Conservation (phyloP, 371 early-diverging fungal genomes). For the Parasitella parasitica region DNA sequence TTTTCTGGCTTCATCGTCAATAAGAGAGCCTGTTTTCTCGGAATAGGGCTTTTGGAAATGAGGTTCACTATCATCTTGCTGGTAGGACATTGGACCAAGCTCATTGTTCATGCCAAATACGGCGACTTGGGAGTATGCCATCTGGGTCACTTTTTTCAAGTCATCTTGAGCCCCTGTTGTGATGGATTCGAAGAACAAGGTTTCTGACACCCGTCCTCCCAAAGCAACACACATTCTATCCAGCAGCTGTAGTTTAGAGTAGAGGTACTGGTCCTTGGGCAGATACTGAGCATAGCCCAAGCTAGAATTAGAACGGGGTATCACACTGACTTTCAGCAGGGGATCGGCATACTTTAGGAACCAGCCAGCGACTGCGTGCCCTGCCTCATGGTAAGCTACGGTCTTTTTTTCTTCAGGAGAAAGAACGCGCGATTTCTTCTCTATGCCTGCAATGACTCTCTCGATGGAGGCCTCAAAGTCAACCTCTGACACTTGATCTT, state of each 20-base stretch:
- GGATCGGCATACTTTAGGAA: slow-evolving; percentile 95
- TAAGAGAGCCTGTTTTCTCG: slow-evolving; percentile 91
- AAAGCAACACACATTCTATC: slow-evolving; percentile 99
- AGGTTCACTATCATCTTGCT: slow-evolving; percentile 70
- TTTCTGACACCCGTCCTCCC: slow-evolving; percentile 95
- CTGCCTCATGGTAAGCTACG: slow-evolving; percentile 99
- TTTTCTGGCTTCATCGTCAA: slow-evolving; percentile 91
- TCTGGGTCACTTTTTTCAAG: slow-evolving; percentile 94
- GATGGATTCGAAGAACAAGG: slow-evolving; percentile 88
- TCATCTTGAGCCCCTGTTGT: slow-evolving; percentile 94
- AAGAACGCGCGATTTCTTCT: slow-evolving; percentile 95
- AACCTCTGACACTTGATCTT: slow-evolving; percentile 74
- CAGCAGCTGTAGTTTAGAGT: slow-evolving; percentile 88
- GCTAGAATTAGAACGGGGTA: slow-evolving; percentile 88
- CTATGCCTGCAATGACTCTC: slow-evolving; percentile 97
- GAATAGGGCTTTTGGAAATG: slow-evolving; percentile 95
- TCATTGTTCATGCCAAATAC: slow-evolving; percentile 95
- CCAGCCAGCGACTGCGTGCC: slow-evolving; percentile 99
- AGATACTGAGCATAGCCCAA: slow-evolving; percentile 99
- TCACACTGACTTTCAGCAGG: slow-evolving; percentile 96
- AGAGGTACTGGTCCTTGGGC: slow-evolving; percentile 96
- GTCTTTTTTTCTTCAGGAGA: slow-evolving; percentile 98
- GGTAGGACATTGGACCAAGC: slow-evolving; percentile 87
- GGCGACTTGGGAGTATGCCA: slow-evolving; percentile 94
- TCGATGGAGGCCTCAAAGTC: slow-evolving; percentile 98